Percentiles rank a stretch among this genome's conserved stretches.
These are phyloP conservation scores for Massarina eburnea DNA, from an alignment of 2,329 filamentous ascomycete species.

Conservation along the genomic window DNA sequence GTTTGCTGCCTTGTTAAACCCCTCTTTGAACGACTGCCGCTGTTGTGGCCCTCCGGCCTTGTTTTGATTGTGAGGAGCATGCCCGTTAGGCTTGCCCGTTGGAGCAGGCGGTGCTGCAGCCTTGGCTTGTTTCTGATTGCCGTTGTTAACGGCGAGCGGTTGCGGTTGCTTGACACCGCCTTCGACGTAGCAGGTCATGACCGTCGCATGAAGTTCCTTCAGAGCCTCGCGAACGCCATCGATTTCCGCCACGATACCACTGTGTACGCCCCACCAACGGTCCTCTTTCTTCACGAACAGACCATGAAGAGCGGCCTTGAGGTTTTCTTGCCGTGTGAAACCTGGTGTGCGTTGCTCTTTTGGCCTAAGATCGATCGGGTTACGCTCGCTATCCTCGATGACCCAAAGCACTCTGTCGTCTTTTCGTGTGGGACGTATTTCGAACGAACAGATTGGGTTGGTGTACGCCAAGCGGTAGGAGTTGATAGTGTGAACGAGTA, in stretches of 20 bases:
- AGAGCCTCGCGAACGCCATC: constrained; percentile 41
- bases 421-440: constrained; percentile 36
- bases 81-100: background rate
- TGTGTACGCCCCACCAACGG: constrained; percentile 43
- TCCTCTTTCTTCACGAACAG: constrained; percentile 34
- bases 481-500: constrained; percentile 39
- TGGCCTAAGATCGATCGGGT: constrained; percentile 26
- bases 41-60: background rate
- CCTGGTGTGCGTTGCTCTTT: constrained; percentile 24
- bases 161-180: constrained; percentile 22
- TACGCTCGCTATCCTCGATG: constrained; percentile 36
- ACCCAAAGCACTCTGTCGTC: constrained; percentile 41
- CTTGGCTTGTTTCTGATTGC: background rate
- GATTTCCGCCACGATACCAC: constrained; percentile 40
- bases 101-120: background rate
- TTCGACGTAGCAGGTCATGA: constrained; percentile 37
- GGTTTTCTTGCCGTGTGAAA: constrained; percentile 30
- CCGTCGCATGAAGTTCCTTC: constrained; percentile 39
- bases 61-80: background rate
- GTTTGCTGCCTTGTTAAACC: background rate
- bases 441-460: constrained; percentile 45
- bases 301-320: constrained; percentile 36
- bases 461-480: constrained; percentile 45
- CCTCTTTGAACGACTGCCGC: background rate
- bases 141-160: background rate